Percentiles rank a stretch among this genome's conserved stretches.
These are phyloP conservation scores for Candida silvicultrix DNA, from an alignment of 805 yeast species.

Conservation along the genomic window DNA sequence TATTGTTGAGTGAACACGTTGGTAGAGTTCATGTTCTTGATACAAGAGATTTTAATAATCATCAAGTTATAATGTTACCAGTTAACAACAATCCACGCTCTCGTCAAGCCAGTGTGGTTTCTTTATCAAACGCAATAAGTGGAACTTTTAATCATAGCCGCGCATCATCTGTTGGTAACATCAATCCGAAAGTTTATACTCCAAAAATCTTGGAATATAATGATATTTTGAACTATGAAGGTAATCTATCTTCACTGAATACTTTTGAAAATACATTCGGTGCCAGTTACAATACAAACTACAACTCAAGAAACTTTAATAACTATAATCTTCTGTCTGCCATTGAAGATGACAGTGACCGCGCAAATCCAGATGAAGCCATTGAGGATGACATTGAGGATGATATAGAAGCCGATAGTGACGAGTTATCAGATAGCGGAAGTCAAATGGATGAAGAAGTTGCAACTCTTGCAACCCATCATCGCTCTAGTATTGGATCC, in stretches of 20 bases:
- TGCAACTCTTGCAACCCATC: constrained; percentile 1
- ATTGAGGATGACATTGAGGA: constrained; percentile 14
- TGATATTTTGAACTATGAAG: constrained; percentile 18
- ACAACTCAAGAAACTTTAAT: constrained; percentile 16
- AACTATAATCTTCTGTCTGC: constrained; percentile 19
- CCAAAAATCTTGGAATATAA: constrained; percentile 20
- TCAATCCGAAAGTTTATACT: constrained; percentile 2
- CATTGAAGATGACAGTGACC: constrained; percentile 9
- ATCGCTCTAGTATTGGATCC: constrained; percentile 8
- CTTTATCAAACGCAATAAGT: constrained; percentile 2
- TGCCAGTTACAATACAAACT: neutral
- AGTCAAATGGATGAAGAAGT: constrained; percentile 4
- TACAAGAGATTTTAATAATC: constrained; percentile 63
- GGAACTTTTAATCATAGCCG: neutral
- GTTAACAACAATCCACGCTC: constrained; percentile 14
- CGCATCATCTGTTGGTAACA: neutral
- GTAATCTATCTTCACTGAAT: neutral
- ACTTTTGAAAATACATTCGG: neutral
- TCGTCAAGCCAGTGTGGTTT: constrained; percentile 1
- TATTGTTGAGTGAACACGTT: constrained; percentile 76
- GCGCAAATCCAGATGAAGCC: neutral
- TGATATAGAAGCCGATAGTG: constrained; percentile 12
- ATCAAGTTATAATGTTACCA: constrained; percentile 71
- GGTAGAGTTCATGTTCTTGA: constrained; percentile 85
- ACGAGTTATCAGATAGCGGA: neutral